Evolutionary conservation across 179 eudicot genomes (phyloP), one percentile per base, ranked within the genome.

Genomic region (Silene vulgaris): DNA sequence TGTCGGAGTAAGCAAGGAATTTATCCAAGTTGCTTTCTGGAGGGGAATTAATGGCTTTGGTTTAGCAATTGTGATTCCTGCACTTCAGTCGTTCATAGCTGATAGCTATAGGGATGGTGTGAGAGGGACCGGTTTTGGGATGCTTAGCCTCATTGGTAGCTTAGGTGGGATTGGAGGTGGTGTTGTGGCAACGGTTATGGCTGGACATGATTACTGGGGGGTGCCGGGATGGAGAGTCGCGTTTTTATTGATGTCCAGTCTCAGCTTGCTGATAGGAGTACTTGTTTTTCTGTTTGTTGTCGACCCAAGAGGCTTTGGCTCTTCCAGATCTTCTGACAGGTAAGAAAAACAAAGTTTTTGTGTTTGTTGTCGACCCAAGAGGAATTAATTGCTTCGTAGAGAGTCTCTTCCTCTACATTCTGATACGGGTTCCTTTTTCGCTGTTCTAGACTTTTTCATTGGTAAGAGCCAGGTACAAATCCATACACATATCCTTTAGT

Each of bases 131-230:
- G 97, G 97, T 7, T 94, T 94, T 73, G 98, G 97, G 73, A 79
- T 89, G 82, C 74, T 94, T 67, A 88, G 84, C 69, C 91, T 94
- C 68, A 85, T 92, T 65, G 97, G 98, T 60, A 87, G 82, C 3
- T 72, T 94, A 26, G 97, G 98, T 43, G 97, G 96, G 32, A 87
- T 94, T 28, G 94, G 97, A 8, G 98, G 98, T 48, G 97, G 97
- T 54, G 97, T 87, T 60, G 76, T 89, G 54, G 97, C 98, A 0
- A 92, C 97, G 0, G 83, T 92, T 40, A 90, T 94, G 96, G 97
- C 98, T 16, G 94, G 94, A 59, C 75, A 87, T 29, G 87, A 88
- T 74, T 90, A 77, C 45, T 90, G 84, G 88, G 97, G 96, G 2
- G 56, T 90, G 32, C 95, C 92, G 0, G 97, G 98, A 20, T 94